Conservation (phyloP, 2,329 filamentous ascomycete genomes). For the Emergomyces pasteurianus region DNA sequence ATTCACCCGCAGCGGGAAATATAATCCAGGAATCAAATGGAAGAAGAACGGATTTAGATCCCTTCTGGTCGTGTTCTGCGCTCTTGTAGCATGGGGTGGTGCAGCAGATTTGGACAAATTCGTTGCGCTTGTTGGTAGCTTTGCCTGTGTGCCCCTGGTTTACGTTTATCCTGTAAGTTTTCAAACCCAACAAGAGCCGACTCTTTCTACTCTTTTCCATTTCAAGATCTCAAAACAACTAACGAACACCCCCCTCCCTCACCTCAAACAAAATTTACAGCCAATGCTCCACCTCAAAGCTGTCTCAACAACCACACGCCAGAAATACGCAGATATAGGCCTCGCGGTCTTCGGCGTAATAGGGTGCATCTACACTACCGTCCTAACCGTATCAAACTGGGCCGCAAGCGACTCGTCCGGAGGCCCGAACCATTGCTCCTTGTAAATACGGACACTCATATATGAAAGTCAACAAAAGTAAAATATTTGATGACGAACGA, state of each 20-base stretch:
- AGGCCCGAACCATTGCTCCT: conserved; percentile 16
- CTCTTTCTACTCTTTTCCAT: not conserved
- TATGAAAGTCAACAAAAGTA: no score
- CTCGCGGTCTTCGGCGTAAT: conserved; percentile 73
- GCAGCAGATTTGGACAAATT: conserved; percentile 95
- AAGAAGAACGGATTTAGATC: conserved; percentile 98
- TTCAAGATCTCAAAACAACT: not conserved
- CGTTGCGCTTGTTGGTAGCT: conserved; percentile 88
- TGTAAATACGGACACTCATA: not conserved
- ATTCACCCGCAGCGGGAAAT: conserved; percentile 89
- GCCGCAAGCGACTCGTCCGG: conserved; percentile 37
- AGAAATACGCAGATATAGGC: conserved; percentile 58
- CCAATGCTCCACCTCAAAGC: conserved; percentile 80
- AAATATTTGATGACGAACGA: not conserved
- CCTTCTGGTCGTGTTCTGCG: conserved; percentile 77
- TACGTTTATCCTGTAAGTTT: conserved; percentile 89
- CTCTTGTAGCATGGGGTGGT: conserved; percentile 79
- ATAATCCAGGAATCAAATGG: conserved; percentile 98
- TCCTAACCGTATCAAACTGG: conserved; percentile 80
- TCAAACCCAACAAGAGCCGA: not conserved
- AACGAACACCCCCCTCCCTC: not conserved
- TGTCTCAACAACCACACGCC: conserved; percentile 56
- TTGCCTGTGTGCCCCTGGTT: conserved; percentile 92
- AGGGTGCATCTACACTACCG: conserved; percentile 87
- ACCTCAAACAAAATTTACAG: conserved; percentile 36